Base-by-base conservation (phyloP, 2,329 filamentous ascomycete species). In the Claviceps citrina region DNA sequence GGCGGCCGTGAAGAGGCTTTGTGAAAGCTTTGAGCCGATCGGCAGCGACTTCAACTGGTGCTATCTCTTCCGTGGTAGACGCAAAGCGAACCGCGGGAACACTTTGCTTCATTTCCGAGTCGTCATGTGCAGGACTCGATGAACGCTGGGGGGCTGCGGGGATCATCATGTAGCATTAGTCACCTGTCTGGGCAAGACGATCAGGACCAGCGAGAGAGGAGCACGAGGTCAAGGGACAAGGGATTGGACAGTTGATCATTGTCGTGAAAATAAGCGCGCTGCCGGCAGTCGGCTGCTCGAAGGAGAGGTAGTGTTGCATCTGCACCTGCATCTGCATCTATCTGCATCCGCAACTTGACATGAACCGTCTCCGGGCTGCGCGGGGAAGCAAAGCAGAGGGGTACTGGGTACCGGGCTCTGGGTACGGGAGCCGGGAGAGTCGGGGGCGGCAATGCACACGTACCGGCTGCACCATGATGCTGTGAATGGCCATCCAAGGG, bases 21-120 rank as follows among this genome's bases (percentile, higher is more conserved):
- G 82, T 78, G 45, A 94, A 65, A 44, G 76, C 77, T 48, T 73
- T 74, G 42, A 93, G 66, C 54, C 87, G 73, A 42, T 84, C 78
- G 15, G 65, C 61, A 5, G 68, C 67, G 36, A 68, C 61, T 45
- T 65, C 62, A 36, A 58, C 42, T 12, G 61, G 60, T 12, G 56
- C 52, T 50, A 85, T 84, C 58, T 85, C 78, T 54, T 85, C 68
- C 44, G 79, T 74, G 46, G 72, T 67, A 22, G 80, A 76, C 40
- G 79, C 77, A 58, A 86, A 87, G 43, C 81, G 79, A 40, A 86
- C 81, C 43, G 73, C 66, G 42, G 66, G 65, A 41, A 55, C 54
- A 43, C 59, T 42, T 26, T 45, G 34, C 31, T 39, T 42, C 36
- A 38, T 34, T 33, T 47, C 44, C 53, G 48, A 46, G 46, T 42